Percentiles rank a stretch among this genome's conserved stretches.
phyloP scores from a whole-genome alignment of 495 filamentous ascomycete genomes.

The Amorphotheca resinae region DNA sequence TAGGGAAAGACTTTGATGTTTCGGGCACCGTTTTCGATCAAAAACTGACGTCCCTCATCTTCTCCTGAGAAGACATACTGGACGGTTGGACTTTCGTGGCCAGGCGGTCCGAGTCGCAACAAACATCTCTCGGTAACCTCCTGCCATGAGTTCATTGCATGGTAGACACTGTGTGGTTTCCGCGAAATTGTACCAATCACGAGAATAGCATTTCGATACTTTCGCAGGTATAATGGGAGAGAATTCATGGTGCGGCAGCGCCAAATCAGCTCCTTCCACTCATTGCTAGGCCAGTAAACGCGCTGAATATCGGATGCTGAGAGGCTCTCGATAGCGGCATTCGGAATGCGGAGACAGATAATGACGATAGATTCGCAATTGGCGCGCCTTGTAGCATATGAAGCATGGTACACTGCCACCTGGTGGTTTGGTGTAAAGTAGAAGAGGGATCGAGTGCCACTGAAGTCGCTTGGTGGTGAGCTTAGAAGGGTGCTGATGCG shows the following conservation, averaged over 20 bases:
- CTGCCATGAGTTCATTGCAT: background rate
- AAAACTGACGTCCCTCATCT: constrained; percentile 4
- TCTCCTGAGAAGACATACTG: constrained; percentile 9
- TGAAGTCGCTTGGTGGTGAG: constrained; percentile 11
- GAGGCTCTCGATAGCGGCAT: constrained; percentile 13
- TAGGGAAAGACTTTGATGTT: constrained; percentile 4
- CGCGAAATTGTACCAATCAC: constrained; percentile 5
- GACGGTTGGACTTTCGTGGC: background rate
- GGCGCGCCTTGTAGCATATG: constrained; percentile 13
- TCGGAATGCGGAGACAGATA: constrained; percentile 10
- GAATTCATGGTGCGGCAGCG: constrained; percentile 5
- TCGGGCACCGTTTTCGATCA: constrained; percentile 4
- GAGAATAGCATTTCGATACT: constrained; percentile 5
- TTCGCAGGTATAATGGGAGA: constrained; percentile 5
- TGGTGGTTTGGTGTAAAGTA: constrained; percentile 7
- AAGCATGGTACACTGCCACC: constrained; percentile 12
- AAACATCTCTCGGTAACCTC: constrained; percentile 3
- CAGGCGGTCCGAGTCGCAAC: background rate
- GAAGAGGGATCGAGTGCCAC: constrained; percentile 2
- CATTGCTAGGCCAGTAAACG: constrained; percentile 8
- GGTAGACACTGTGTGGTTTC: constrained; percentile 6
- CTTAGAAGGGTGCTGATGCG: constrained; percentile 9
- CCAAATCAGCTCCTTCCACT: constrained; percentile 13
- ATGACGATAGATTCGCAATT: constrained; percentile 6
- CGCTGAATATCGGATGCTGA: constrained; percentile 1